phyloP scores from a whole-genome alignment of 306 rosid species.

The Rosa chinensis region DNA sequence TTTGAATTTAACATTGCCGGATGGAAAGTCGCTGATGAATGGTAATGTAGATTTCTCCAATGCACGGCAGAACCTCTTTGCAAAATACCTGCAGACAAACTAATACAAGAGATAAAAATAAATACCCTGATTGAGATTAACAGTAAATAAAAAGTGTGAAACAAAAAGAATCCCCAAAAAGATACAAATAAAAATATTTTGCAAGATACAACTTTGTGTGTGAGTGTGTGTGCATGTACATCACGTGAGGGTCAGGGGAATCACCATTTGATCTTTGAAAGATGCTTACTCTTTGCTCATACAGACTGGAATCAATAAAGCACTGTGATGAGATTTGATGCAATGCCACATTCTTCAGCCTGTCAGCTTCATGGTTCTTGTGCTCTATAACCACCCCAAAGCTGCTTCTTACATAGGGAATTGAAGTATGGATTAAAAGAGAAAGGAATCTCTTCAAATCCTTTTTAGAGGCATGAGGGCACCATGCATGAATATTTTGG shows the following conservation, averaged over 20 bases:
- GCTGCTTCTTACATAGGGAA: slow-evolving; percentile 39
- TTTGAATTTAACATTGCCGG: slow-evolving; percentile 41
- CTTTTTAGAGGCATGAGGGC: slow-evolving; percentile 68
- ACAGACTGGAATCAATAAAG: slow-evolving; percentile 59
- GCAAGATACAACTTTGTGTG: neutral
- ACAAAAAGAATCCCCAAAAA: neutral
- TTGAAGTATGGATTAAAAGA: slow-evolving; percentile 55
- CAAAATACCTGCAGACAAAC: slow-evolving; percentile 80
- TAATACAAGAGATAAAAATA: slow-evolving; percentile 46
- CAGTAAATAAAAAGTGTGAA: neutral
- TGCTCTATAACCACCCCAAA: slow-evolving; percentile 31
- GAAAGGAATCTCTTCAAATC: slow-evolving; percentile 63
- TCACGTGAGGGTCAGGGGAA: neutral
- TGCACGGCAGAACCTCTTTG: slow-evolving; percentile 63
- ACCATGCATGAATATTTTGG: slow-evolving; percentile 81
- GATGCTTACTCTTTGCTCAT: slow-evolving; percentile 70
- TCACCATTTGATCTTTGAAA: neutral
- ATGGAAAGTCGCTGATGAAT: slow-evolving; percentile 30
- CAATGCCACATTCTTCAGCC: slow-evolving; percentile 51
- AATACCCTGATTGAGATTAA: slow-evolving; percentile 19
- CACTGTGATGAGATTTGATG: slow-evolving; percentile 64
- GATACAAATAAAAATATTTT: slow-evolving; percentile 8
- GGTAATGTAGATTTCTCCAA: slow-evolving; percentile 53
- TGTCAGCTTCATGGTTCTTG: slow-evolving; percentile 29
- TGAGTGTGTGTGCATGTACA: slow-evolving; percentile 1